Evolutionary conservation across 371 early-diverging fungal genomes (phyloP).

Genomic region (Mucor piriformis): DNA sequence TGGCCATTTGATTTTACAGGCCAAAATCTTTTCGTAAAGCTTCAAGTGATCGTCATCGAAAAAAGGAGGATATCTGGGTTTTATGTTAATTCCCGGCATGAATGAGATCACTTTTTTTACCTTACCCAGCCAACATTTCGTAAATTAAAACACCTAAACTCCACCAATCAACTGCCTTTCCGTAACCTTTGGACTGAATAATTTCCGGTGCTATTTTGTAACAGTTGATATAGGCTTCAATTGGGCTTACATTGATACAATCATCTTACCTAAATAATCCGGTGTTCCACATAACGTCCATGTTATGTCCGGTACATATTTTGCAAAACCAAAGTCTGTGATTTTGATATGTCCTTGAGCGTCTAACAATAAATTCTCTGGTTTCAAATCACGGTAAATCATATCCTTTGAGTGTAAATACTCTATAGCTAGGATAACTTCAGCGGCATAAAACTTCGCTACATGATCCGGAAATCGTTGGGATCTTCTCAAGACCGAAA

Average conservation of each 20-base stretch:
- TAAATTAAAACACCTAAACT: constrained; percentile 95
- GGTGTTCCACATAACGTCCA: constrained; percentile 99
- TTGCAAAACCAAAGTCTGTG: constrained; percentile 99
- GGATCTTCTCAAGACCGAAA: constrained; percentile 71
- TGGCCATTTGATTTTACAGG: constrained; percentile 84
- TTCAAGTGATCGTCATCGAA: constrained; percentile 93
- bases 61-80: constrained; percentile 86
- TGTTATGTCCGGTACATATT: constrained; percentile 89
- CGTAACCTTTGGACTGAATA: constrained; percentile 93
- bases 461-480: constrained; percentile 89
- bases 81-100: background rate
- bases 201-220: constrained; percentile 85
- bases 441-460: constrained; percentile 82
- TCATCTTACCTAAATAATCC: constrained; percentile 82
- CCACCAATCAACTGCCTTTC: constrained; percentile 98
- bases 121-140: constrained; percentile 86
- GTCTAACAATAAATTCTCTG: constrained; percentile 89
- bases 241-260: too few species aligned
- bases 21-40: constrained; percentile 92
- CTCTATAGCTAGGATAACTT: constrained; percentile 78
- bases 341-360: constrained; percentile 94
- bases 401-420: constrained; percentile 89
- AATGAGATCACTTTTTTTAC: background rate
- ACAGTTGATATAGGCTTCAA: too few species aligned
- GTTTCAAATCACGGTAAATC: constrained; percentile 94